Base-by-base conservation (phyloP, 768 basidiomycete species). In the Mrakia gelida region DNA sequence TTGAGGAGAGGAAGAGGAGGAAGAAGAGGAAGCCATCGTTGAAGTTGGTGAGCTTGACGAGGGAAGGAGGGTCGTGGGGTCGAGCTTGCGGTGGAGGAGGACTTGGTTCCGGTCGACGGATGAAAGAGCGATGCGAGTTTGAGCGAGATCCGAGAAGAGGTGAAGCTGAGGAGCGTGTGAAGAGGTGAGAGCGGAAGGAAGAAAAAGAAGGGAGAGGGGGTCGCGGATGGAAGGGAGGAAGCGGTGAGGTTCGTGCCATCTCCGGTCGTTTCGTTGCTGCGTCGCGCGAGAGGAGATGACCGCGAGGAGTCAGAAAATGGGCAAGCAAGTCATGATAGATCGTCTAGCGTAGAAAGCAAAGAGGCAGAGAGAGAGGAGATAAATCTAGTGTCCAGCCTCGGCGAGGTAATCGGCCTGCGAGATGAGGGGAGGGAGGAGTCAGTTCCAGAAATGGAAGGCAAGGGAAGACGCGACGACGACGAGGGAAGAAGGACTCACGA, bases 371-470 rank as follows among this genome's bases (percentile, higher is more conserved):
- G 21, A 62, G 26, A 43, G 11, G 41, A 38, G 38, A 8, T 7
- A 70, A 26, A 13, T 38, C 54, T 73, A 76, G 75, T 70, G 67
- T 6, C 75, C 75, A 21, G 43, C 34, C 28, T 76, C 71, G 18
- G 75, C 75, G 56, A 76, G 75, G 23, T 71, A 49, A 30, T 76
- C 75, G 16, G 75, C 72, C 72, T 73, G 30, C 3, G 13, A 30
- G 49, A 56, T 32, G 45, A 28, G 28, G 13, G n/a, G 45, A 52
- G 26, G 18, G 15, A 43, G 18, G 15, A 43, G 32, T 49, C 49
- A 52, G 52, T 32, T 45, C 9, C 7, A 21, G 71, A 13, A 49
- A 16, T 38, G 38, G 38, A 38, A 38, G 38, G 38, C 4, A 38
- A 38, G 38, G 38, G 45, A 30, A 43, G 52, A 30, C 7, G 21